Base-by-base conservation (phyloP, 2,329 filamentous ascomycete species). In the Paraphaeosphaeria minitans region DNA sequence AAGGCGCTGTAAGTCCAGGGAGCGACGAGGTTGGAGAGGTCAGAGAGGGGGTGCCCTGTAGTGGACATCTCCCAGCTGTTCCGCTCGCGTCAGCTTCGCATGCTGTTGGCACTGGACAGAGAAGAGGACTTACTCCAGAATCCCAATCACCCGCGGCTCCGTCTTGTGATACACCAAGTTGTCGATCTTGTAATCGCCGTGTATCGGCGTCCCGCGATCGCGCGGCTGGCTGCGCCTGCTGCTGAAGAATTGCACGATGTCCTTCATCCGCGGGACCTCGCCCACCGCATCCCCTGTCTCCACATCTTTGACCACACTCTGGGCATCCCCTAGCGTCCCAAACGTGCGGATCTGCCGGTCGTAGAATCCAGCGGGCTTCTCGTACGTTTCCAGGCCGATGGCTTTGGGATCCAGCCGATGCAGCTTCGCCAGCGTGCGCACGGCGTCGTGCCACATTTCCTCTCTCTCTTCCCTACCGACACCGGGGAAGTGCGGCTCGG, bases 31-130 rank as follows among this genome's bases (percentile, higher is more conserved):
- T 97, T 97, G 74, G 89, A 87, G 45, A 97, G 83, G 75, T 97
- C 93, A 14, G 90, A 93, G 33, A 97, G 85, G 1, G 94, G 94
- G 75, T 97, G 93, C 22, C 93, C 93, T 55, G 97, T 88, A 0
- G 93, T 97, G 31, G 92, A 92, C 91, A 97, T 96, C 80, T 97
- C 93, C 93, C 93, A 97, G 80, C 70, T 71, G 53, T 22, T n/a
- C 4, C 7, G 8, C 8, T 8, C n/a, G n/a, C 7, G 19, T 43
- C 22, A 43, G 41, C n/a, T 21, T 43, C 7, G 7, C 21, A n/a
- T n/a, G 9, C 8, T 6, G 6, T 21, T 42, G 16, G 4, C 22
- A 4, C 43, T 12, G 7, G 1, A 6, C 42, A 24, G 16, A 79
- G 19, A 43, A 21, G 6, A 43, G 13, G 3, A 39, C 85, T 70